phyloP scores from a whole-genome alignment of 2,329 filamentous ascomycete species.

The Biscogniauxia sp. region DNA sequence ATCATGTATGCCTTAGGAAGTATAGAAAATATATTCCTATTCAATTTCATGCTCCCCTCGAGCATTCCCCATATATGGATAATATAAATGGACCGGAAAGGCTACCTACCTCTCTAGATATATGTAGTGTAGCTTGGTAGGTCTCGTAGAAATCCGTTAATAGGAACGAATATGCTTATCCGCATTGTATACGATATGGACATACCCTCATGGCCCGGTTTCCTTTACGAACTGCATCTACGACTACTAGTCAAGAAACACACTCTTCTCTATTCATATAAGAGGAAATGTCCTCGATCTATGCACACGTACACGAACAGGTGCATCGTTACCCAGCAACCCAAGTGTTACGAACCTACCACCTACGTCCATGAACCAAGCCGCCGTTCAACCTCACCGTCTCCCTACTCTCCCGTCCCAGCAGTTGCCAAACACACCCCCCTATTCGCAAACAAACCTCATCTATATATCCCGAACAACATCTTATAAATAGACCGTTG shows the following conservation, averaged over 20 bases:
- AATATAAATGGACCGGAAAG: too few relatives aligned
- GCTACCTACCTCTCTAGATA: too few relatives aligned
- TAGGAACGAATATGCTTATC: too few relatives aligned
- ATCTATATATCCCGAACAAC: neutral
- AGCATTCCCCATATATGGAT: too few relatives aligned
- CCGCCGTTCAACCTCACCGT: neutral
- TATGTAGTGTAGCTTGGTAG: too few relatives aligned
- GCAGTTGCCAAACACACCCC: neutral
- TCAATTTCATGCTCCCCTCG: too few relatives aligned
- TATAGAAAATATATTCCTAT: too few relatives aligned
- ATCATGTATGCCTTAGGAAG: too few relatives aligned
- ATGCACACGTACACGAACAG: neutral
- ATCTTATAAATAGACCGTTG: neutral
- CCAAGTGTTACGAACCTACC: neutral
- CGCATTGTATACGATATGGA: too few relatives aligned
- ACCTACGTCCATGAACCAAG: neutral
- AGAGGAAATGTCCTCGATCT: neutral
- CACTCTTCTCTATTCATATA: neutral
- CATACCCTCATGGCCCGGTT: too few relatives aligned
- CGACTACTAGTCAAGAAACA: neutral
- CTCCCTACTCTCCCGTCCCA: neutral
- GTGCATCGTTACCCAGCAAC: neutral
- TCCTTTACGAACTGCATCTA: neutral
- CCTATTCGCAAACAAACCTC: neutral
- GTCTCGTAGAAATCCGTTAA: too few relatives aligned